phyloP scores from a whole-genome alignment of 148 eudicot genomes.

The Nepenthes gracilis region DNA sequence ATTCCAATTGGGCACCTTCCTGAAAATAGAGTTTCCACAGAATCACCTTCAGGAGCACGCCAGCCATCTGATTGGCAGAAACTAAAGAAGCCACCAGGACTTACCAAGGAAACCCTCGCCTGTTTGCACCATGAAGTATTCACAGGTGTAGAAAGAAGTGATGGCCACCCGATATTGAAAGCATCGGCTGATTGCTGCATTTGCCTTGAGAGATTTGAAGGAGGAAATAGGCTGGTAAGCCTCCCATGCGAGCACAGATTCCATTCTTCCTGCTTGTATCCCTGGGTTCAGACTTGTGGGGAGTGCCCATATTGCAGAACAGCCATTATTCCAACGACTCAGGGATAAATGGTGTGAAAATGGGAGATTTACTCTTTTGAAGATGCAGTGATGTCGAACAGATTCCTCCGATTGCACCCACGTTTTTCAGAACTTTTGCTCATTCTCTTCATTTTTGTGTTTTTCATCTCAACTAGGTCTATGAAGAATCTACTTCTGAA shows the following conservation, averaged over 20 bases:
- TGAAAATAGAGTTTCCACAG: constrained; percentile 6
- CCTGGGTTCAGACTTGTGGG: constrained; percentile 69
- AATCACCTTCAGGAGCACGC: constrained; percentile 8
- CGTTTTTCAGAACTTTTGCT: too few species aligned
- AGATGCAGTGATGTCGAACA: too few species aligned
- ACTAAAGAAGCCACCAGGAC: constrained; percentile 46
- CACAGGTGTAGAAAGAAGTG: constrained; percentile 8
- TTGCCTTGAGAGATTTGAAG: constrained; percentile 68
- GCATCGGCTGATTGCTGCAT: constrained; percentile 57
- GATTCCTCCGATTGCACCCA: too few species aligned
- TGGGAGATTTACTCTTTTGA: too few species aligned
- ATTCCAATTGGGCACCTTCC: constrained; percentile 18
- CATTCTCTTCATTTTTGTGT: too few species aligned
- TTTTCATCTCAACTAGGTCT: too few species aligned
- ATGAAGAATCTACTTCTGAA: too few species aligned
- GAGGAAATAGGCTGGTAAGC: constrained; percentile 51
- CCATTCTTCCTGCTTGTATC: constrained; percentile 61
- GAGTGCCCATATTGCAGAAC: constrained; percentile 75
- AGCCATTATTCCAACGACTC: constrained; percentile 16
- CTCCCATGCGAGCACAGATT: constrained; percentile 62
- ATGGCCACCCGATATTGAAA: constrained; percentile 7
- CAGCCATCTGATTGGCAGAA: constrained; percentile 13
- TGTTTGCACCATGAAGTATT: constrained; percentile 43
- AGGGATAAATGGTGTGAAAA: not conserved
- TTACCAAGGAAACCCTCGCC: constrained; percentile 32